These are phyloP conservation scores for Aureobasidium sp. DNA, from an alignment of 2,329 filamentous ascomycete species.

Conservation along the genomic window DNA sequence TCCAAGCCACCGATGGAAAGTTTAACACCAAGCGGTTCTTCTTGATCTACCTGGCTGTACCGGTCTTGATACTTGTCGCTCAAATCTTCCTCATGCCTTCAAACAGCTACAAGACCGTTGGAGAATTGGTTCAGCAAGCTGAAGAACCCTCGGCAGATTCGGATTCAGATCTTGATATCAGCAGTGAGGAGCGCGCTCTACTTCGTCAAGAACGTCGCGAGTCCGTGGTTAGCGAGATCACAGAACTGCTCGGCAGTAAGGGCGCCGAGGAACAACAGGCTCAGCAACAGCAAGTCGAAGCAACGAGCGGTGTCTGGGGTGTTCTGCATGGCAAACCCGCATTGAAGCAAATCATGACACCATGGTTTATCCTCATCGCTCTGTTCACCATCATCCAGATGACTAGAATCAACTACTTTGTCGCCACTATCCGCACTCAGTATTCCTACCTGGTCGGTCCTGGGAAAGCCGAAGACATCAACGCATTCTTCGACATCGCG, in stretches of 20 bases:
- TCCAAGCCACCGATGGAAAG: constrained; percentile 34
- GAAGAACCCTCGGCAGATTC: constrained; percentile 38
- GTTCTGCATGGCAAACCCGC: constrained; percentile 70
- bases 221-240: constrained; percentile 62
- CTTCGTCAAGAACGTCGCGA: constrained; percentile 48
- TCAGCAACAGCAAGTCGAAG: constrained; percentile 61
- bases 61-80: constrained; percentile 34
- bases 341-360: constrained; percentile 64
- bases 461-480: constrained; percentile 59
- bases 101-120: constrained; percentile 51
- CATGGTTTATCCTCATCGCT: constrained; percentile 80
- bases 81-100: constrained; percentile 43
- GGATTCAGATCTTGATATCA: constrained; percentile 46
- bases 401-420: constrained; percentile 76
- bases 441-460: constrained; percentile 69
- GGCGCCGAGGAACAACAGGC: constrained; percentile 57
- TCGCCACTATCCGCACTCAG: constrained; percentile 76
- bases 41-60: constrained; percentile 43
- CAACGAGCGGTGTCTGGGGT: constrained; percentile 75
- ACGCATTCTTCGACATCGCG: constrained; percentile 80
- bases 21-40: constrained; percentile 45
- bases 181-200: constrained; percentile 48
- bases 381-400: constrained; percentile 62
- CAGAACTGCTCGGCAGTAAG: constrained; percentile 62
- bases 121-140: constrained; percentile 70